Evolutionary conservation across 192 early-diverging fungal species (phyloP).

Genomic region (Backusella circina): DNA sequence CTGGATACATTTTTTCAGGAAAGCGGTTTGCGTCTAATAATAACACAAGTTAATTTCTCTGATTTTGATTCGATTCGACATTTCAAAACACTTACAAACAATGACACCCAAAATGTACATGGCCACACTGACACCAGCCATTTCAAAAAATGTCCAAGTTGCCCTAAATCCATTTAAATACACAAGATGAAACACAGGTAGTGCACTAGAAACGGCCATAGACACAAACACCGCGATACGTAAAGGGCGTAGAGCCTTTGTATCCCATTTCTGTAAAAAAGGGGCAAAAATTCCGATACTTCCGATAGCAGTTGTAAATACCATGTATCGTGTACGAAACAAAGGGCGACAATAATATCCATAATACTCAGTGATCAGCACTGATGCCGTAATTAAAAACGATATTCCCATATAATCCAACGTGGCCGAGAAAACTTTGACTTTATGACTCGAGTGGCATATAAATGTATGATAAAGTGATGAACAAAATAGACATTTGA

Average conservation of each 20-base stretch:
- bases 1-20: slow-evolving; percentile 60
- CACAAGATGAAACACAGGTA: slow-evolving; percentile 50
- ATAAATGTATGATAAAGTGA: slow-evolving; percentile 62
- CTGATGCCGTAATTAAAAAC: slow-evolving; percentile 56
- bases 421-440: slow-evolving; percentile 53
- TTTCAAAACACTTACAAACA: slow-evolving; percentile 38
- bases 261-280: slow-evolving; percentile 55
- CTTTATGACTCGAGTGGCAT: slow-evolving; percentile 46
- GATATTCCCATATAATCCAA: slow-evolving; percentile 66
- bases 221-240: slow-evolving; percentile 53
- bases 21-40: slow-evolving; percentile 51
- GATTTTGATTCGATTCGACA: not conserved
- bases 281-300: slow-evolving; percentile 47
- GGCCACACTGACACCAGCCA: slow-evolving; percentile 45
- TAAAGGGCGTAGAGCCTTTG: slow-evolving; percentile 45
- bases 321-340: slow-evolving; percentile 43
- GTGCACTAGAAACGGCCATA: slow-evolving; percentile 45
- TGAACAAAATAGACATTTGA: slow-evolving; percentile 56
- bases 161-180: slow-evolving; percentile 37
- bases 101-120: slow-evolving; percentile 56
- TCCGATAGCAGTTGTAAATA: slow-evolving; percentile 45
- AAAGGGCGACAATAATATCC: slow-evolving; percentile 49
- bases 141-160: slow-evolving; percentile 43
- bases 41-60: not conserved
- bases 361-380: slow-evolving; percentile 56